Evolutionary conservation across 1,284 basidiomycete genomes (phyloP).

Genomic region (Cutaneotrichosporon mucoides): DNA sequence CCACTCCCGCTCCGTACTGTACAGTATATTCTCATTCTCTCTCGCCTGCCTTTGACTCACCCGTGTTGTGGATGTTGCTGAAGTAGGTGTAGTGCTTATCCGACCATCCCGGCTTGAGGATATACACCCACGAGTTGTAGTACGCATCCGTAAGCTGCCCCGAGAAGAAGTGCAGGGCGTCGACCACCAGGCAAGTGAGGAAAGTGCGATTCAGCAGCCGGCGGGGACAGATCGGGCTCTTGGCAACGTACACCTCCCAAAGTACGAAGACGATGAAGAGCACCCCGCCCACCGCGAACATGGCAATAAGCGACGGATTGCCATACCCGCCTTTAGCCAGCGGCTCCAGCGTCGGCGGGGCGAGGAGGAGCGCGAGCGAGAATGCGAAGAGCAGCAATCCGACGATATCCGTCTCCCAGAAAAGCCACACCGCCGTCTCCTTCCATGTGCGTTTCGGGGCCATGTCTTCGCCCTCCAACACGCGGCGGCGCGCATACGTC

Average conservation of each 20-base stretch:
- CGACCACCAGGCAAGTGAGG: slow-evolving; percentile 36
- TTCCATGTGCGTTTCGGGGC: slow-evolving; percentile 7
- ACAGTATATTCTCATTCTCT: no score
- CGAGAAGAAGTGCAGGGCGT: slow-evolving; percentile 47
- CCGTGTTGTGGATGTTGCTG: slow-evolving; percentile 38
- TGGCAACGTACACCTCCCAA: slow-evolving; percentile 51
- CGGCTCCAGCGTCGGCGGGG: slow-evolving; percentile 61
- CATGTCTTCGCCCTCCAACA: slow-evolving; percentile 10
- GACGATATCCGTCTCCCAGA: slow-evolving; percentile 50
- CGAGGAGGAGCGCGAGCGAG: slow-evolving; percentile 60
- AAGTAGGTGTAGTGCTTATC: slow-evolving; percentile 32
- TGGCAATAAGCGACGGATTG: slow-evolving; percentile 40
- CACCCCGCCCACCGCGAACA: slow-evolving; percentile 49
- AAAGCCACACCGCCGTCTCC: slow-evolving; percentile 22
- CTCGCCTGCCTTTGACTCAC: no score
- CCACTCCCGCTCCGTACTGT: no score
- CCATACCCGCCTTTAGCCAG: slow-evolving; percentile 49
- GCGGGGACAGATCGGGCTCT: slow-evolving; percentile 52
- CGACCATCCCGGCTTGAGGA: slow-evolving; percentile 36
- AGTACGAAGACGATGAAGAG: slow-evolving; percentile 49
- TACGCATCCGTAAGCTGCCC: slow-evolving; percentile 44
- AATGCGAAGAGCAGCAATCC: slow-evolving; percentile 65
- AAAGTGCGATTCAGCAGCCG: slow-evolving; percentile 58
- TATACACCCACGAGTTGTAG: slow-evolving; percentile 47
- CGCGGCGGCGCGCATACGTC: slow-evolving; percentile 25